phyloP scores from a whole-genome alignment of 805 yeast genomes.

The Yarrowia hollandica region DNA sequence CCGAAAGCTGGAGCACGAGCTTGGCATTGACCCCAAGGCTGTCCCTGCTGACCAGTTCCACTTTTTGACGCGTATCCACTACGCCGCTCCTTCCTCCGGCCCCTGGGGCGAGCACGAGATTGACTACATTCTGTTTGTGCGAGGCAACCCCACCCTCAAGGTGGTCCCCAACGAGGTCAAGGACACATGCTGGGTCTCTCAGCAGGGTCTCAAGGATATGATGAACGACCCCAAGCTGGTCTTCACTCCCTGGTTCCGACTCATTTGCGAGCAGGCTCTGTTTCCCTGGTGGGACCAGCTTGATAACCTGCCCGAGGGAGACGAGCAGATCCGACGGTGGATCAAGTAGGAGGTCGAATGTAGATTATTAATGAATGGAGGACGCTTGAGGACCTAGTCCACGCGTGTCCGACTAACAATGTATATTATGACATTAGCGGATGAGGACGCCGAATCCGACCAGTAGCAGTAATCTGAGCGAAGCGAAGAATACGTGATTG shows the following conservation, averaged over 20 bases:
- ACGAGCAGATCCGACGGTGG: slow-evolving; percentile 27
- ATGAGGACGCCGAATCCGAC: no score
- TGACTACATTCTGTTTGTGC: slow-evolving; percentile 85
- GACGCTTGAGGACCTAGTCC: not conserved
- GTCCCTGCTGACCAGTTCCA: slow-evolving; percentile 66
- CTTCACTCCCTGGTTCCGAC: slow-evolving; percentile 98
- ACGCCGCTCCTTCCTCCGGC: slow-evolving; percentile 74
- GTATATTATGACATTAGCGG: no score
- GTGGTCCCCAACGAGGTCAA: slow-evolving; percentile 84
- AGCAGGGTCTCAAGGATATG: slow-evolving; percentile 69
- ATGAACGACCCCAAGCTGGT: slow-evolving; percentile 62
- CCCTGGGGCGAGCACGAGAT: slow-evolving; percentile 98
- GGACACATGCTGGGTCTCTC: slow-evolving; percentile 72
- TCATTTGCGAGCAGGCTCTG: slow-evolving; percentile 86
- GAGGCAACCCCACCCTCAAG: slow-evolving; percentile 49
- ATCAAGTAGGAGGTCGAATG: not conserved
- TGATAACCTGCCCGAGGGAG: slow-evolving; percentile 42
- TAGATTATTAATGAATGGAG: no score
- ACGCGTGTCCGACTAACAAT: no score
- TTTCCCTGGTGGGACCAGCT: slow-evolving; percentile 92
- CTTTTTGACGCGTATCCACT: slow-evolving; percentile 90
- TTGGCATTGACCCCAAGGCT: slow-evolving; percentile 65
- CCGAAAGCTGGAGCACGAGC: slow-evolving; percentile 88
- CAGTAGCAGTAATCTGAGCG: no score
- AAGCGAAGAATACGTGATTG: no score